Conservation (phyloP, 768 basidiomycete species). For the Sistotremastrum suecicum region DNA sequence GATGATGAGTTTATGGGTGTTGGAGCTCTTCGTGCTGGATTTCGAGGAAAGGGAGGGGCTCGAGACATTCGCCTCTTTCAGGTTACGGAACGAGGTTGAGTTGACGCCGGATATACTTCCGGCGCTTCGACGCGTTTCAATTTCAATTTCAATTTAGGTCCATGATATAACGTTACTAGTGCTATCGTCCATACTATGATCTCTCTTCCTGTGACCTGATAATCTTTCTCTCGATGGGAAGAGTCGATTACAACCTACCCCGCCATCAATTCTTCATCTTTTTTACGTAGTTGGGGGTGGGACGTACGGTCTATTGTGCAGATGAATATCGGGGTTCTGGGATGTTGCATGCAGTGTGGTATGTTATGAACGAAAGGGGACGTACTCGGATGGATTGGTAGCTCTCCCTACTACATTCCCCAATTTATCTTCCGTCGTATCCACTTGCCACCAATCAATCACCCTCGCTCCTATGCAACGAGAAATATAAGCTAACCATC, state of each 20-base stretch:
- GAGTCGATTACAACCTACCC: slow-evolving; percentile 59
- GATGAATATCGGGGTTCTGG: slow-evolving; percentile 70
- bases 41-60: slow-evolving; percentile 38
- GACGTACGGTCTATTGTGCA: slow-evolving; percentile 46
- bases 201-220: slow-evolving; percentile 58
- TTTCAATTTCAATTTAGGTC: too few relatives aligned
- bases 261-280: too few relatives aligned
- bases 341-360: slow-evolving; percentile 1
- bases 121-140: too few relatives aligned
- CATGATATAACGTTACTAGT: slow-evolving; percentile 46
- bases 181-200: slow-evolving; percentile 44
- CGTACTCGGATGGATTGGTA: slow-evolving; percentile 54
- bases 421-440: slow-evolving; percentile 42
- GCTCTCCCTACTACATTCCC: slow-evolving; percentile 39
- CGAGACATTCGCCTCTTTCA: slow-evolving; percentile 33
- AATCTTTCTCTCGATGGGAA: slow-evolving; percentile 58
- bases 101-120: too few relatives aligned
- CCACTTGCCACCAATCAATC: slow-evolving; percentile 21
- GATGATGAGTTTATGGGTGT: slow-evolving; percentile 16
- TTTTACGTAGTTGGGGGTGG: too few relatives aligned
- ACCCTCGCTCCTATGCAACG: background rate
- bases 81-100: too few relatives aligned
- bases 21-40: slow-evolving; percentile 26
- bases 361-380: slow-evolving; percentile 3
- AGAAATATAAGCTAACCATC: slow-evolving; percentile 26